Evolutionary conservation across 306 rosid genomes (phyloP).

Genomic region (Acacia melanoxylon): DNA sequence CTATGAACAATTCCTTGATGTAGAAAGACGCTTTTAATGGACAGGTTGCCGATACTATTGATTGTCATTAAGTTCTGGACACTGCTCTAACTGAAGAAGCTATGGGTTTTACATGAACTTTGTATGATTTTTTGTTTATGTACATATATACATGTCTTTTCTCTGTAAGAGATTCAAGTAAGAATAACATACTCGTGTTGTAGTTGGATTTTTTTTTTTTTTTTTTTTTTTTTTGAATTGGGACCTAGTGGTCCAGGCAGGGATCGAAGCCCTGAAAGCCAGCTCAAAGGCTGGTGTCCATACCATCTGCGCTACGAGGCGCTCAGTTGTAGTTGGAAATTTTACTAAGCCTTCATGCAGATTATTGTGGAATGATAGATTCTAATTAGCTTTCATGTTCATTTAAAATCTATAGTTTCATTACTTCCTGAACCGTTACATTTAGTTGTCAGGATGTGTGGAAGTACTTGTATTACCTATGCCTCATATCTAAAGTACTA

Average conservation of each 20-base stretch:
- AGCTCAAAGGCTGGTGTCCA: too few relatives aligned
- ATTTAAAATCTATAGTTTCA: background rate
- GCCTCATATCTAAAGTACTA: background rate
- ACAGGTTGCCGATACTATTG: conserved; percentile 24
- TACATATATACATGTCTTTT: conserved; percentile 1
- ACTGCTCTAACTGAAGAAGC: conserved; percentile 22
- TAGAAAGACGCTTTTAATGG: conserved; percentile 13
- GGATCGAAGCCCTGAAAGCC: too few relatives aligned
- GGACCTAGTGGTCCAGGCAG: too few relatives aligned
- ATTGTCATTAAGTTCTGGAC: conserved; percentile 13
- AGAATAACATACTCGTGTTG: background rate
- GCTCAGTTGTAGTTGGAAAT: background rate
- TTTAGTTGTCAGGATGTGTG: background rate
- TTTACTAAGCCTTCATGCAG: background rate
- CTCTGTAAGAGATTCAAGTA: background rate
- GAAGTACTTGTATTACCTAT: background rate
- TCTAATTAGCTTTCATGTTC: background rate
- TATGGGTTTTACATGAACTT: background rate
- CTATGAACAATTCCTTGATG: conserved; percentile 29
- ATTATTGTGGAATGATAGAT: background rate
- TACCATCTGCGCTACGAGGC: too few relatives aligned
- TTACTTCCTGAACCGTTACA: background rate
- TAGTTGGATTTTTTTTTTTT: too few relatives aligned
- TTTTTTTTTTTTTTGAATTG: too few relatives aligned
- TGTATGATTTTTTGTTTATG: conserved; percentile 17